phyloP scores from a whole-genome alignment of 352 stramenopile genomes.

The Phytophthora meadii region DNA sequence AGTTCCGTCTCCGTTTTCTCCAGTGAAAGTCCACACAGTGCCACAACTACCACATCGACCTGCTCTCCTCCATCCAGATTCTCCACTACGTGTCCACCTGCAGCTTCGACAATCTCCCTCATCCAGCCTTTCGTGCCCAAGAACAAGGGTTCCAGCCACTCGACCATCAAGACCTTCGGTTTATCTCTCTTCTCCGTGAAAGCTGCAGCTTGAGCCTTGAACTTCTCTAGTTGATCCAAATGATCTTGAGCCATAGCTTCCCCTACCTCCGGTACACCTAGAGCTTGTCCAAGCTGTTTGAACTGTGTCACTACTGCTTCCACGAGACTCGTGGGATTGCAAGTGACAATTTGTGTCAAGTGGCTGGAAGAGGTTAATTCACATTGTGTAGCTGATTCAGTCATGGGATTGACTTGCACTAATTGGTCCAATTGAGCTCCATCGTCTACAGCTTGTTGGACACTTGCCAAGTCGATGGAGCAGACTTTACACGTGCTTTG shows the following conservation, averaged over 20 bases:
- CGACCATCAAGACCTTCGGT: slow-evolving; percentile 60
- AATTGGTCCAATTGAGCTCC: background rate
- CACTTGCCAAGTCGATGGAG: slow-evolving; percentile 70
- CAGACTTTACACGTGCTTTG: slow-evolving; percentile 79
- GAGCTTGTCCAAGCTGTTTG: slow-evolving; percentile 50
- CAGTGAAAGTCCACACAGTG: slow-evolving; percentile 62
- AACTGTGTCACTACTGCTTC: slow-evolving; percentile 64
- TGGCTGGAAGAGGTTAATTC: slow-evolving; percentile 4
- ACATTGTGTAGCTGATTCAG: slow-evolving; percentile 4
- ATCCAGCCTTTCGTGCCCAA: slow-evolving; percentile 72
- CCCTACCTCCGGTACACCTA: slow-evolving; percentile 50
- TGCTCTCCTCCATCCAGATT: slow-evolving; percentile 14
- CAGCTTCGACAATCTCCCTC: slow-evolving; percentile 63
- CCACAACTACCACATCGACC: slow-evolving; percentile 65
- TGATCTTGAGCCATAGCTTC: slow-evolving; percentile 47
- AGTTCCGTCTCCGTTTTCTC: slow-evolving; percentile 54
- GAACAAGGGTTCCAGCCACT: slow-evolving; percentile 81
- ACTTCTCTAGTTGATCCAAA: slow-evolving; percentile 23
- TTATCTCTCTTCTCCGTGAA: slow-evolving; percentile 19
- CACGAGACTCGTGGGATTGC: slow-evolving; percentile 50
- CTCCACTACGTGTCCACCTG: slow-evolving; percentile 50
- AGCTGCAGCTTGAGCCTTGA: slow-evolving; percentile 30
- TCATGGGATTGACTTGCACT: background rate
- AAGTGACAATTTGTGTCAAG: slow-evolving; percentile 52
- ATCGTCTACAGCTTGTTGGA: slow-evolving; percentile 33